Base-by-base conservation (phyloP, 306 rosid species). In the Vigna angularis region DNA sequence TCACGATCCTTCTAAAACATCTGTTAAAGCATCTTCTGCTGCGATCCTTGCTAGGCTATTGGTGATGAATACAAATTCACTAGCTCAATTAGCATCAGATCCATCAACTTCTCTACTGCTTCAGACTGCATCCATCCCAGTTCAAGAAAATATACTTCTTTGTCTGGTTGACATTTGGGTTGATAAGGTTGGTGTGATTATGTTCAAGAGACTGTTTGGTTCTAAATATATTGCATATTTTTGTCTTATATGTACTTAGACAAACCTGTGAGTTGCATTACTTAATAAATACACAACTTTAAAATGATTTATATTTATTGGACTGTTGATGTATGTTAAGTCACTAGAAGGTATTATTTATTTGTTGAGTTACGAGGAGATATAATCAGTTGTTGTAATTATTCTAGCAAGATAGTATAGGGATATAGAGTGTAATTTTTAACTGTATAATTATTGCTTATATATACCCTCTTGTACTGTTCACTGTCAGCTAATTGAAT, bases 11-110 rank as follows among this genome's bases (percentile, higher is more conserved):
- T 89, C 93, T 42, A 94, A 88, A 89, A 80, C 91, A 56, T 84
- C 92, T 63, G 95, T 90, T 75, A 94, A 89, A 88, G 95, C 97
- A 85, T 90, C 86, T 82, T 87, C 97, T 79, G 98, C 97, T 88
- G 93, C 98, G 86, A 90, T 92, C 82, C 88, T 95, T 57, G 98
- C 97, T 72, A 92, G 97, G 84, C 76, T 95, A 83, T 84, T 95
- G 92, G 97, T 95, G 81, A 90, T 91, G 97, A 92, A 91, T 89
- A 90, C 98, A 81, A 95, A 88, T 75, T 86, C 89, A 76, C 92
- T 95, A 71, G 98, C 95, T 44, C 97, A 92, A 52, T 86, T 94
- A 78, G 89, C 93, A 24, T 89, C 92, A 10, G 97, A 94, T 82
- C 89, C 91, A 79, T 94, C 98, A 52, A 90, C 89, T 73, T 62